phyloP scores from a whole-genome alignment of 2,329 filamentous ascomycete species.

The Fusarium agapanthi region DNA sequence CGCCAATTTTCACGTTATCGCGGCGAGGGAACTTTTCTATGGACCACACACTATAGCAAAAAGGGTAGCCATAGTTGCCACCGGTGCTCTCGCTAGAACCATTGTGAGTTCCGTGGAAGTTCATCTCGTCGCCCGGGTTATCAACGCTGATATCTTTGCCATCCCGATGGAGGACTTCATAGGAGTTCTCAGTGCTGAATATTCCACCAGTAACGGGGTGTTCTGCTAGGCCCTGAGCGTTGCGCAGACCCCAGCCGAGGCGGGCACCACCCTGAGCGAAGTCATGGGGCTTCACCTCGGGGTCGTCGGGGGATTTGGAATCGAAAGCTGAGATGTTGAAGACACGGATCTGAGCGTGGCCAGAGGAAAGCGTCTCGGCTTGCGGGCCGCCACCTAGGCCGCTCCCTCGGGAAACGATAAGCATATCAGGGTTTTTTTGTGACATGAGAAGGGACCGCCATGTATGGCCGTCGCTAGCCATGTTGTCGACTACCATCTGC shows the following conservation, averaged over 20 bases:
- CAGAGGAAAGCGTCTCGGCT: conserved; percentile 61
- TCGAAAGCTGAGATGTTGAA: conserved; percentile 52
- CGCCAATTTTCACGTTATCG: conserved; percentile 48
- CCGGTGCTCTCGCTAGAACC: conserved; percentile 46
- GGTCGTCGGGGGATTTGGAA: conserved; percentile 12
- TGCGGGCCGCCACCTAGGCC: conserved; percentile 67
- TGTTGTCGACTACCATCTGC: conserved; percentile 67
- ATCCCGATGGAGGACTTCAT: conserved; percentile 67
- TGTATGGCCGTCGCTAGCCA: conserved; percentile 69
- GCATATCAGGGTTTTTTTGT: conserved; percentile 58
- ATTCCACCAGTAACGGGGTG: conserved; percentile 62
- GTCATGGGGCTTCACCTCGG: conserved; percentile 48
- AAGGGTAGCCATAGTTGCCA: conserved; percentile 75
- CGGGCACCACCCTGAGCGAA: conserved; percentile 60
- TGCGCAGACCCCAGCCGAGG: conserved; percentile 75
- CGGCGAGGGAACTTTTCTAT: conserved; percentile 51
- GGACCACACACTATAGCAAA: conserved; percentile 74
- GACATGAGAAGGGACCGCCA: conserved; percentile 74
- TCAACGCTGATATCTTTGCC: conserved; percentile 70
- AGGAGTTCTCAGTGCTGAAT: conserved; percentile 75
- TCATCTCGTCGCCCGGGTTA: conserved; percentile 79
- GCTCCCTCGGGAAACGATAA: conserved; percentile 74
- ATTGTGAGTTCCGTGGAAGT: conserved; percentile 71
- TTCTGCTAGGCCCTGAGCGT: conserved; percentile 70
- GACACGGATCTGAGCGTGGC: conserved; percentile 73